Evolutionary conservation across 2,329 filamentous ascomycete species (phyloP).

Genomic region (Juglanconis juglandina): DNA sequence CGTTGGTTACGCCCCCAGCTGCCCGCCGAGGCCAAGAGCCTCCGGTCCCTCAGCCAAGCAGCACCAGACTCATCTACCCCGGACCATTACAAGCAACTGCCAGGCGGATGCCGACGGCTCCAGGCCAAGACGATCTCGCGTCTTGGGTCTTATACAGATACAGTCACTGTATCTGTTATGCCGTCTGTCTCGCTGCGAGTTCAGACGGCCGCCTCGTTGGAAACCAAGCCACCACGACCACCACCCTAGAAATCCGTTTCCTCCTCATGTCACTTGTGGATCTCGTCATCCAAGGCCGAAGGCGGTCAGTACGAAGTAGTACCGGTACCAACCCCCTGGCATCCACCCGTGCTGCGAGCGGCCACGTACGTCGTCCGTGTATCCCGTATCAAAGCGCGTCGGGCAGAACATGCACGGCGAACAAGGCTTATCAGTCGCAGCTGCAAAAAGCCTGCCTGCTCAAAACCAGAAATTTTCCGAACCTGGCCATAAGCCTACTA

Average conservation of each 20-base stretch:
- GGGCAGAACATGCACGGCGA: too few species aligned
- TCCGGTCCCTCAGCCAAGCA: conserved; percentile 9
- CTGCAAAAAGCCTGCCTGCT: not conserved
- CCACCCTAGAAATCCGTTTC: not conserved
- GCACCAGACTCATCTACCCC: not conserved
- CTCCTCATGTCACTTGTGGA: not conserved
- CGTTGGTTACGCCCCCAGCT: conserved; percentile 9
- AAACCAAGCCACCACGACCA: not conserved
- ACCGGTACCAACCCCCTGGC: not conserved
- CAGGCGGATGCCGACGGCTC: not conserved
- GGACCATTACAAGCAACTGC: not conserved
- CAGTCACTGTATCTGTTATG: too few species aligned
- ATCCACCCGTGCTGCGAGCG: not conserved
- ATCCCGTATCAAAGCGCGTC: not conserved
- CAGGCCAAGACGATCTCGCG: too few species aligned
- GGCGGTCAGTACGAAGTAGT: not conserved
- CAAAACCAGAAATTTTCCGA: not conserved
- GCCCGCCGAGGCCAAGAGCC: conserved; percentile 10
- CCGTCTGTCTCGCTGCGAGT: too few species aligned
- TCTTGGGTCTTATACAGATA: too few species aligned
- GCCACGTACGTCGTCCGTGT: not conserved
- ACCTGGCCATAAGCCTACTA: too few species aligned
- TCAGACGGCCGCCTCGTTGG: not conserved
- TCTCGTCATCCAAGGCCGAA: not conserved
- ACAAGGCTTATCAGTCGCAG: not conserved